These are phyloP conservation scores for Fraxinus xanthoxyloides DNA, from an alignment of 305 asterid species.

Conservation along the genomic window DNA sequence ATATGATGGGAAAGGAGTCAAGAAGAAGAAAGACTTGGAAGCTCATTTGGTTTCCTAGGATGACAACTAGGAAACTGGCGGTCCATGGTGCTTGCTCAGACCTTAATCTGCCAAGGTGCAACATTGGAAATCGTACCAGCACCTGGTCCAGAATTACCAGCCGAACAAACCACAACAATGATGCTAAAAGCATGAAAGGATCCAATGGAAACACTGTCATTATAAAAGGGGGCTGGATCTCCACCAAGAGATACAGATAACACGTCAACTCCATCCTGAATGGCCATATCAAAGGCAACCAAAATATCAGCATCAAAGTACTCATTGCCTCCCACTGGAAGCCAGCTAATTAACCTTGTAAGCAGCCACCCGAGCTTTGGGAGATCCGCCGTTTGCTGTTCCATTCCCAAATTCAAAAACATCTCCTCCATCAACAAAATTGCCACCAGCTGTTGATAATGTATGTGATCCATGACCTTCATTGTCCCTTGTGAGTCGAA, in stretches of 20 bases:
- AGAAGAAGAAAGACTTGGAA: conserved; percentile 34
- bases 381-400: conserved; percentile 96
- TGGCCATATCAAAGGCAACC: conserved; percentile 81
- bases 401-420: conserved; percentile 83
- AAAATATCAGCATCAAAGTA: conserved; percentile 88
- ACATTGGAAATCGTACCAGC: conserved; percentile 56
- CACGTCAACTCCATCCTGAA: conserved; percentile 88
- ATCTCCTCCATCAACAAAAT: conserved; percentile 58
- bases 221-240: conserved; percentile 49
- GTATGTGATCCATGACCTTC: conserved; percentile 98
- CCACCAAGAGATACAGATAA: conserved; percentile 88
- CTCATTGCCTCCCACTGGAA: conserved; percentile 60
- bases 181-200: conserved; percentile 79
- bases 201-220: conserved; percentile 81
- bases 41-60: conserved; percentile 51
- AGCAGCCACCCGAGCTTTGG: conserved; percentile 85
- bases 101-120: conserved; percentile 90
- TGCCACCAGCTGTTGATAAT: conserved; percentile 90
- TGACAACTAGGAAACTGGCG: conserved; percentile 66
- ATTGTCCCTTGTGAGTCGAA: conserved; percentile 54
- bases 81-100: conserved; percentile 87
- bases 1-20: neutral
- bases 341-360: conserved; percentile 95
- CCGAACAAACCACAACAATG: conserved; percentile 72
- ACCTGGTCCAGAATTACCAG: conserved; percentile 87